Base-by-base conservation (phyloP, 192 early-diverging fungal genomes). In the Coemansia reversa region DNA sequence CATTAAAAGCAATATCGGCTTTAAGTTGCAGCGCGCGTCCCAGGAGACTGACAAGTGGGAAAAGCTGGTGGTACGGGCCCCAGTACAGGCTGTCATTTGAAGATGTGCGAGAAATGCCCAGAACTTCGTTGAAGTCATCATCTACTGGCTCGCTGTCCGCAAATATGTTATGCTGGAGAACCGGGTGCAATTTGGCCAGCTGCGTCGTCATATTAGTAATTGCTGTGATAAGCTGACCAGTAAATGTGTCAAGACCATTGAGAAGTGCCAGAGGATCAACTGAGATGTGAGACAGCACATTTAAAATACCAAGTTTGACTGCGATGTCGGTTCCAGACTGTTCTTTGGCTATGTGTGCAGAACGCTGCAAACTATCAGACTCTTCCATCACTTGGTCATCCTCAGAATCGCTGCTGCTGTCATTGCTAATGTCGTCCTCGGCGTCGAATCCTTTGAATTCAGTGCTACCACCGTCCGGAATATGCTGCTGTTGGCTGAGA, bases 61-160 rank as follows among this genome's bases (percentile, higher is more conserved):
- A 39, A 2, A 70, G 48, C 55, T 80, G 77, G 42, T 80, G 53
- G 51, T 68, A 80, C 9, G 56, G 35, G 20, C 77, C 77, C 77
- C 77, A 80, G 55, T 67, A 74, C 51, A 80, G 49, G 20, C 65
- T 57, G 16, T 50, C 58, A n/a, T 24, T 58, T 27, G 51, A 55
- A 25, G 64, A 50, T 6, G 55, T 32, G 51, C 65, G 35, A 48
- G 48, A 23, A 39, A 75, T 50, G 5, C 77, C 77, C 35, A 80
- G 58, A 8, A 72, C 77, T 7, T 25, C 49, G 33, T 51, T 70
- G 7, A 66, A 65, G 25, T 64, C 65, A 28, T 67, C 65, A 25
- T 32, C 68, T 62, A 52, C 42, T 16, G 9, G 52, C 4, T 6
- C 42, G 20, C 14, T 28, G 39, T 28, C 16, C 1, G n/a, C 20